phyloP scores from a whole-genome alignment of 2,329 filamentous ascomycete species.

The Pseudopyricularia javanii region DNA sequence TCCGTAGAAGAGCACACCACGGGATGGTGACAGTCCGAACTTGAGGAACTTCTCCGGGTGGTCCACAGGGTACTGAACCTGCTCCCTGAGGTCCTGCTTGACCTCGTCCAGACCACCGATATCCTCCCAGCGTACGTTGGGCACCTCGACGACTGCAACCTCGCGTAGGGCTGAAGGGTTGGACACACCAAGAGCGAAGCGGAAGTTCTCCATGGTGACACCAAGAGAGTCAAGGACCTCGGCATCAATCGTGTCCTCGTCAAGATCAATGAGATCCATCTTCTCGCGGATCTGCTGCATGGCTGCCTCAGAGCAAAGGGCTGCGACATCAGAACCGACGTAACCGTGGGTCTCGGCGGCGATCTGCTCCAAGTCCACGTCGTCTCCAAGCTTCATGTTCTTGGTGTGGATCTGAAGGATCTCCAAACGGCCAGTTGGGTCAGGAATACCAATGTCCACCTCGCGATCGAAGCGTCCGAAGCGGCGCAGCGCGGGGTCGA shows the following conservation, averaged over 20 bases:
- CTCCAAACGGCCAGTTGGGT: slow-evolving; percentile 95
- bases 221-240: slow-evolving; percentile 96
- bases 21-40: slow-evolving; percentile 94
- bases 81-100: slow-evolving; percentile 99
- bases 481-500: slow-evolving; percentile 79
- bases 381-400: slow-evolving; percentile 99
- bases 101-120: slow-evolving; percentile 96
- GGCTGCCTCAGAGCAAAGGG: slow-evolving; percentile 94
- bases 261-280: slow-evolving; percentile 98
- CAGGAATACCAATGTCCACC: slow-evolving; percentile 95
- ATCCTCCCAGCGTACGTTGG: slow-evolving; percentile 98
- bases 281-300: slow-evolving; percentile 99
- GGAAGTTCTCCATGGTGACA: slow-evolving; percentile 99
- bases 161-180: slow-evolving; percentile 98
- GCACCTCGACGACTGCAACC: slow-evolving; percentile 96
- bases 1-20: slow-evolving; percentile 97
- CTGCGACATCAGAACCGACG: slow-evolving; percentile 95
- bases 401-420: slow-evolving; percentile 99
- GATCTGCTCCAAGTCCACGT: slow-evolving; percentile 94
- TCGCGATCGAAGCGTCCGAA: slow-evolving; percentile 99
- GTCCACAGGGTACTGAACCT: slow-evolving; percentile 96
- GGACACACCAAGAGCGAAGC: slow-evolving; percentile 92
- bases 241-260: slow-evolving; percentile 97
- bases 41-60: slow-evolving; percentile 99
- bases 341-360: slow-evolving; percentile 98